phyloP scores from a whole-genome alignment of 2,329 filamentous ascomycete genomes.

The Diplodia intermedia region DNA sequence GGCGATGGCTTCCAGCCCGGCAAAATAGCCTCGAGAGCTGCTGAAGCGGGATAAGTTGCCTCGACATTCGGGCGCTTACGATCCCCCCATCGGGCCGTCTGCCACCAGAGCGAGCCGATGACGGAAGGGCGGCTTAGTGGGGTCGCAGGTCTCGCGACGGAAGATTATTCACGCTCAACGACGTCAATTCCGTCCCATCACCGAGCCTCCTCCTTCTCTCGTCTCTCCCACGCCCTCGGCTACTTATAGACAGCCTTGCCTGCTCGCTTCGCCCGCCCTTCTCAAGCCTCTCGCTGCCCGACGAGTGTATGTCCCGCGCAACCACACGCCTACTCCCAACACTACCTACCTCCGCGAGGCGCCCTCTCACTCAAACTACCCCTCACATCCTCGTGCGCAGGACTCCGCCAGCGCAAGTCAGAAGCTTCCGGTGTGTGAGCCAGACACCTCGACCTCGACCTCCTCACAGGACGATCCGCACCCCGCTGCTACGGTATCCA shows the following conservation, averaged over 20 bases:
- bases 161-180: constrained; percentile 30
- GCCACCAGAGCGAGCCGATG: constrained; percentile 14
- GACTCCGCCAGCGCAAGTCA: not conserved
- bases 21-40: constrained; percentile 8
- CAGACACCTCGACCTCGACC: not conserved
- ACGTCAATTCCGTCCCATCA: constrained; percentile 25
- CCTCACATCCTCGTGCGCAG: not conserved
- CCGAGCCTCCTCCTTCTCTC: not conserved
- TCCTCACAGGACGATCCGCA: not conserved
- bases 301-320: constrained; percentile 31
- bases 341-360: constrained; percentile 9
- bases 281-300: constrained; percentile 12
- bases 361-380: constrained; percentile 5
- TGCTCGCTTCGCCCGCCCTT: too few species aligned
- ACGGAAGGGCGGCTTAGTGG: constrained; percentile 28
- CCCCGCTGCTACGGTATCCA: not conserved
- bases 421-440: not conserved
- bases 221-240: constrained; percentile 1
- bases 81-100: constrained; percentile 25
- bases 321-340: constrained; percentile 17
- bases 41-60: not conserved
- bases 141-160: constrained; percentile 23
- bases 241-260: constrained; percentile 7
- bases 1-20: not conserved
- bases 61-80: constrained; percentile 1